Evolutionary conservation across 208 protist species (phyloP).

Genomic region (Leishmania major): DNA sequence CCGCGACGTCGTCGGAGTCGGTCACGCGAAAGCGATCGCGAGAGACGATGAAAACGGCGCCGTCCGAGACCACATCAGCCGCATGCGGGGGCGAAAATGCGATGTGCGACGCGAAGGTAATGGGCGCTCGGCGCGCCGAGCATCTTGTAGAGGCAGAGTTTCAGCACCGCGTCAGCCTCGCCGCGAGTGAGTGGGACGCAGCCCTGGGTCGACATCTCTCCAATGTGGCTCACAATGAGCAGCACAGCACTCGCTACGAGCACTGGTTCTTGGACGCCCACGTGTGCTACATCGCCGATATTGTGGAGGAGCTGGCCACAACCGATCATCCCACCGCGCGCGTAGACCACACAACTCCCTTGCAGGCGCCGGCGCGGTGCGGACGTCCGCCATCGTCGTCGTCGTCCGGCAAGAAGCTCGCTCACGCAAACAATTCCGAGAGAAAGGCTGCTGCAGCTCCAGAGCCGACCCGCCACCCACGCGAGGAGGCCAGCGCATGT

Average conservation of each 20-base stretch:
- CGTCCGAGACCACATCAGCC: background rate
- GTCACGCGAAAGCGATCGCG: conserved; percentile 9
- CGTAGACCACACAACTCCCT: conserved; percentile 20
- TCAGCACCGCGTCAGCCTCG: conserved; percentile 16
- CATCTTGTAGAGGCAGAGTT: conserved; percentile 19
- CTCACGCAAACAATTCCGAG: background rate
- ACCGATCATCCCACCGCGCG: conserved; percentile 34
- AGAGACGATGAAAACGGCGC: background rate
- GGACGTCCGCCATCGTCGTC: background rate
- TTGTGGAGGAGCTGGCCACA: conserved; percentile 39
- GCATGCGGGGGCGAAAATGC: background rate
- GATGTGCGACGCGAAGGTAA: background rate
- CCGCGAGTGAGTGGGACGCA: conserved; percentile 37
- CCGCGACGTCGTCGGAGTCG: background rate
- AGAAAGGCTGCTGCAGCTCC: background rate
- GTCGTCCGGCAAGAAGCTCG: background rate
- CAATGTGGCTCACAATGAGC: conserved; percentile 39
- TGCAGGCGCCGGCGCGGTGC: conserved; percentile 1
- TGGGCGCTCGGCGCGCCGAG: conserved; percentile 9
- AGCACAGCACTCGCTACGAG: conserved; percentile 49
- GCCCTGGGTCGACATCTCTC: conserved; percentile 31
- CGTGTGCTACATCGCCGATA: conserved; percentile 34
- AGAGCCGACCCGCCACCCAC: background rate
- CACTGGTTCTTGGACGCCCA: conserved; percentile 40
- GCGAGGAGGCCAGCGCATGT: background rate